phyloP scores from a whole-genome alignment of 1,139 yeast genomes.

The Diutina sp. region DNA sequence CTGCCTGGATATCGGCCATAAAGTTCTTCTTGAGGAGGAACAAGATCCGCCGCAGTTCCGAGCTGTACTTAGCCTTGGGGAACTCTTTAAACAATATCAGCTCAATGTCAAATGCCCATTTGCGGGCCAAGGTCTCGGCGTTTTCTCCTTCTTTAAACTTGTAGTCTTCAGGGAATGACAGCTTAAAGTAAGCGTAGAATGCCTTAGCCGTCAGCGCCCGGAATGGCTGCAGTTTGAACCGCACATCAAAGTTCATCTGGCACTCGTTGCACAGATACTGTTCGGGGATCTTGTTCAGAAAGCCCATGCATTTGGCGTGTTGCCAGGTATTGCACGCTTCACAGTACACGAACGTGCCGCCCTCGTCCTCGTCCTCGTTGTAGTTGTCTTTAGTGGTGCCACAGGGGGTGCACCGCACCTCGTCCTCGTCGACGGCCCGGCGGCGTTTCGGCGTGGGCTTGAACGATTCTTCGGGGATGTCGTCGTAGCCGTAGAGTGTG shows the following conservation, averaged over 20 bases:
- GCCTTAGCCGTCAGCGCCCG: conserved; percentile 3
- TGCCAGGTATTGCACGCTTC: conserved; percentile 78
- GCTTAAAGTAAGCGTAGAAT: background rate
- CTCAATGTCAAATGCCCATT: conserved; percentile 1
- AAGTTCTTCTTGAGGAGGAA: conserved; percentile 5
- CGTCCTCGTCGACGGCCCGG: conserved; percentile 19
- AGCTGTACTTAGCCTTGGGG: background rate
- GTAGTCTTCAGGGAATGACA: background rate
- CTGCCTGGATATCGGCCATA: conserved; percentile 25
- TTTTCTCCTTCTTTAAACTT: background rate
- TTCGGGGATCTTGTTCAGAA: conserved; percentile 18
- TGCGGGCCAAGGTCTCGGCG: background rate
- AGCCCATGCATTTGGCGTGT: conserved; percentile 64
- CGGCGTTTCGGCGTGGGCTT: background rate
- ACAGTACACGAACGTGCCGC: conserved; percentile 68
- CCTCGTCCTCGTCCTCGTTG: conserved; percentile 44
- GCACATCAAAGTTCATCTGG: background rate
- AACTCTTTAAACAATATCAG: background rate
- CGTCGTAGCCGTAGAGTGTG: background rate
- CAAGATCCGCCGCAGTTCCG: background rate
- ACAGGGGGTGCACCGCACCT: conserved; percentile 52
- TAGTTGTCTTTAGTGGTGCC: conserved; percentile 54
- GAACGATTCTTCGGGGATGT: background rate
- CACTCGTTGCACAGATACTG: conserved; percentile 22
- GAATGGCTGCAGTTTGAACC: background rate